Evolutionary conservation across 1,284 basidiomycete species (phyloP).

Genomic region (Ustilago nuda): DNA sequence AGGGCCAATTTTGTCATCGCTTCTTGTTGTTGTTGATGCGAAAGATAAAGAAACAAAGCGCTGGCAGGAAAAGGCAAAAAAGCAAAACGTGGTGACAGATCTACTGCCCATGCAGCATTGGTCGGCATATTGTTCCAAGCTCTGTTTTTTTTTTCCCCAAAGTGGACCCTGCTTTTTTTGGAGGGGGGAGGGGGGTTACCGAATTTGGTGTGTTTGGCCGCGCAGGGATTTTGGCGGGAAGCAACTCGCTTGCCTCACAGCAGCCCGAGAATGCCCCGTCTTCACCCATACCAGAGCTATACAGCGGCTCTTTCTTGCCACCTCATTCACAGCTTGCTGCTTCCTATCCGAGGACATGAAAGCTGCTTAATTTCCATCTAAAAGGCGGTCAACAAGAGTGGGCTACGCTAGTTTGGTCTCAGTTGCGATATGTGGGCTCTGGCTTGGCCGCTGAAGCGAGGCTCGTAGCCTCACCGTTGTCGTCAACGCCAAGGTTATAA

Average conservation of each 20-base stretch:
- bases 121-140: constrained; percentile 14
- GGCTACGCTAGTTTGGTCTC: constrained; percentile 3
- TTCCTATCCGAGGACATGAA: no score
- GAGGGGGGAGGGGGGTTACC: no score
- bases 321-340: no score
- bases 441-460: constrained; percentile 32
- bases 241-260: neutral
- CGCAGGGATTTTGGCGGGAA: constrained; percentile 11
- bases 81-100: constrained; percentile 7
- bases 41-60: neutral
- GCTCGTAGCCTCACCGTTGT: constrained; percentile 25
- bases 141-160: no score
- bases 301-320: no score
- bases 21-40: neutral
- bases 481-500: neutral
- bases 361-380: no score
- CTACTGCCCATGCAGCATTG: constrained; percentile 9
- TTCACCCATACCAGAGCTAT: neutral
- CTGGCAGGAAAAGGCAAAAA: neutral
- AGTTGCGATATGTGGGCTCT: neutral
- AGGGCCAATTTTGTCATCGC: constrained; percentile 27
- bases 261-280: neutral
- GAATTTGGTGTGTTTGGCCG: constrained; percentile 22
- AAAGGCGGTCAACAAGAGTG: neutral
- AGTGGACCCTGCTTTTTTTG: constrained; percentile 30